Conservation (phyloP, 208 protist genomes). For the Leishmania mexicana region DNA sequence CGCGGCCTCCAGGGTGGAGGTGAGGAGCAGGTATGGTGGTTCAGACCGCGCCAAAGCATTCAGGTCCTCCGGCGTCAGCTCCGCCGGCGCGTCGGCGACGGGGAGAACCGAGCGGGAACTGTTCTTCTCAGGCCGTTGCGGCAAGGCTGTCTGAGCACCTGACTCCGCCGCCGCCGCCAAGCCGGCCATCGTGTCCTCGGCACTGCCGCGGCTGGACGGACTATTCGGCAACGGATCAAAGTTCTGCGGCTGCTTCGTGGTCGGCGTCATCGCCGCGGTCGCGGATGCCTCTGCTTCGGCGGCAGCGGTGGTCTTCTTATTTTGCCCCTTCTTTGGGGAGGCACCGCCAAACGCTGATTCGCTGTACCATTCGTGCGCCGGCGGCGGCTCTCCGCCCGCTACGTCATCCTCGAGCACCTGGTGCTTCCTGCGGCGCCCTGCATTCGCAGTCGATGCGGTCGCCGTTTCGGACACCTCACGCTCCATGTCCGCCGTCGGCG, state of each 20-base stretch:
- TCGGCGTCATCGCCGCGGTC: not conserved
- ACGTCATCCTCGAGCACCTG: constrained; percentile 7
- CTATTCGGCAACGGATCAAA: not conserved
- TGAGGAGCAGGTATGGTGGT: constrained; percentile 55
- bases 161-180: constrained; percentile 28
- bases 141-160: constrained; percentile 21
- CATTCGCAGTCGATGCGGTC: not conserved
- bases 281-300: not conserved
- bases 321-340: constrained; percentile 14
- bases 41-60: constrained; percentile 32
- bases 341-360: not conserved
- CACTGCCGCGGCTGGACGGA: constrained; percentile 9
- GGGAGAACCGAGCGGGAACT: not conserved
- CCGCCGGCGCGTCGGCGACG: not conserved
- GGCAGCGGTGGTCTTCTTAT: constrained; percentile 17
- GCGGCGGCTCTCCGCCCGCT: not conserved
- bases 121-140: constrained; percentile 5
- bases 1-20: constrained; percentile 64
- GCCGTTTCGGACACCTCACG: constrained; percentile 15
- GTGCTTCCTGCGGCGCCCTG: constrained; percentile 5
- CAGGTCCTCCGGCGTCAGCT: constrained; percentile 15
- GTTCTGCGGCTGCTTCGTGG: not conserved
- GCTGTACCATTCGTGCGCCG: not conserved
- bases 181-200: constrained; percentile 22
- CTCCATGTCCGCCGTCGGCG: not conserved